These are phyloP conservation scores for Phoma sp. DNA, from an alignment of 2,329 filamentous ascomycete species.

Conservation along the genomic window DNA sequence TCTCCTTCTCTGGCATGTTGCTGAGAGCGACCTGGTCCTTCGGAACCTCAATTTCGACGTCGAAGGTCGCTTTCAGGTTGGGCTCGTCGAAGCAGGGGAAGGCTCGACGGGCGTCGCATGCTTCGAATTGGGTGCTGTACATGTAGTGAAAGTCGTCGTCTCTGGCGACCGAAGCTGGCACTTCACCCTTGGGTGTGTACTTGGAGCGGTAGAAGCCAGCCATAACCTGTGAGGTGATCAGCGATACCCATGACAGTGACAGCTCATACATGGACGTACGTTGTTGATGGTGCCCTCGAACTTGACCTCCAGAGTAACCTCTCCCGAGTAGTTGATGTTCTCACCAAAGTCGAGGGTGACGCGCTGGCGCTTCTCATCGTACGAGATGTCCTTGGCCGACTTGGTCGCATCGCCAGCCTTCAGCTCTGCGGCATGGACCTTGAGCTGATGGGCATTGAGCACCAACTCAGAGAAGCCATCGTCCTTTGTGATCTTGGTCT, in stretches of 20 bases:
- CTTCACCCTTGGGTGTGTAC: conserved; percentile 80
- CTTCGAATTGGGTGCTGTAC: conserved; percentile 97
- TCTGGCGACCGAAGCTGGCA: conserved; percentile 78
- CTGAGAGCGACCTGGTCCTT: conserved; percentile 86
- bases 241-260: background rate
- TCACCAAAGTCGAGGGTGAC: conserved; percentile 78
- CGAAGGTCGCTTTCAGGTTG: conserved; percentile 94
- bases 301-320: conserved; percentile 70
- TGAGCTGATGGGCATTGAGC: conserved; percentile 85
- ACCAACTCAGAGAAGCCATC: conserved; percentile 72
- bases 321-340: conserved; percentile 70
- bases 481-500: conserved; percentile 72
- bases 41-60: conserved; percentile 90
- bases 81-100: conserved; percentile 99
- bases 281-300: conserved; percentile 88
- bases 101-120: conserved; percentile 90
- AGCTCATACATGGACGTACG: conserved; percentile 47
- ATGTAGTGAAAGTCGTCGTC: conserved; percentile 69
- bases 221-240: conserved; percentile 60
- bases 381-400: conserved; percentile 71
- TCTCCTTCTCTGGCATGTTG: conserved; percentile 90
- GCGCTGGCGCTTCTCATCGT: conserved; percentile 84
- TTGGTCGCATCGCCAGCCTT: conserved; percentile 63
- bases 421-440: conserved; percentile 72
- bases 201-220: conserved; percentile 92